A percentile compares a stretch with the other conserved stretches of the same genome.
These are phyloP conservation scores for Hippophae gyantsensis DNA, from an alignment of 306 rosid genomes.

Conservation along the genomic window DNA sequence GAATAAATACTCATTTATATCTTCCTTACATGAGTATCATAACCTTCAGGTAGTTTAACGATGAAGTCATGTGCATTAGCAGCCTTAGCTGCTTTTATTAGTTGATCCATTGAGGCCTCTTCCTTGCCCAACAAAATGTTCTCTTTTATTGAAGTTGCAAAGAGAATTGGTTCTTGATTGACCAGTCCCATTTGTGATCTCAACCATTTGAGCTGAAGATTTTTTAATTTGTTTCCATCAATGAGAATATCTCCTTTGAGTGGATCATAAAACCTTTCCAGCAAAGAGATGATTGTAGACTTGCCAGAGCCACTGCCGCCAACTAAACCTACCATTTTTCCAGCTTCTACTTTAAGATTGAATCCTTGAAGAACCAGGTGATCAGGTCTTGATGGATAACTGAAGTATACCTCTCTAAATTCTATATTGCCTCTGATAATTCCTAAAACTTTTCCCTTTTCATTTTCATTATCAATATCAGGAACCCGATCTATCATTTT, in stretches of 20 bases:
- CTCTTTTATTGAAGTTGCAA: slow-evolving; percentile 74
- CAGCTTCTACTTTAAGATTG: slow-evolving; percentile 45
- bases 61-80: slow-evolving; percentile 85
- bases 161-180: slow-evolving; percentile 72
- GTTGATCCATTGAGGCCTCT: slow-evolving; percentile 51
- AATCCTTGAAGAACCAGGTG: slow-evolving; percentile 55
- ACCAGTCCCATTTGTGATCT: slow-evolving; percentile 79
- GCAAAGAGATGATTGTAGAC: slow-evolving; percentile 61
- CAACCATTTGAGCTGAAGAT: slow-evolving; percentile 50
- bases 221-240: slow-evolving; percentile 51
- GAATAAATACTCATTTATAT: not conserved
- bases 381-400: slow-evolving; percentile 72
- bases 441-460: slow-evolving; percentile 34
- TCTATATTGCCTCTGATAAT: slow-evolving; percentile 46
- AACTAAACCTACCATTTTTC: slow-evolving; percentile 60
- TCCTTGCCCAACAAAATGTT: slow-evolving; percentile 72
- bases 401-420: slow-evolving; percentile 47
- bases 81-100: slow-evolving; percentile 50
- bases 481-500: slow-evolving; percentile 46
- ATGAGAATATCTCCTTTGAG: slow-evolving; percentile 44
- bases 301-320: slow-evolving; percentile 91
- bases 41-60: slow-evolving; percentile 47
- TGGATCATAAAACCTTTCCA: slow-evolving; percentile 91
- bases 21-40: slow-evolving; percentile 60
- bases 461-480: slow-evolving; percentile 19